phyloP scores from a whole-genome alignment of 1,284 basidiomycete species.

The Ganoderma lingzhi region DNA sequence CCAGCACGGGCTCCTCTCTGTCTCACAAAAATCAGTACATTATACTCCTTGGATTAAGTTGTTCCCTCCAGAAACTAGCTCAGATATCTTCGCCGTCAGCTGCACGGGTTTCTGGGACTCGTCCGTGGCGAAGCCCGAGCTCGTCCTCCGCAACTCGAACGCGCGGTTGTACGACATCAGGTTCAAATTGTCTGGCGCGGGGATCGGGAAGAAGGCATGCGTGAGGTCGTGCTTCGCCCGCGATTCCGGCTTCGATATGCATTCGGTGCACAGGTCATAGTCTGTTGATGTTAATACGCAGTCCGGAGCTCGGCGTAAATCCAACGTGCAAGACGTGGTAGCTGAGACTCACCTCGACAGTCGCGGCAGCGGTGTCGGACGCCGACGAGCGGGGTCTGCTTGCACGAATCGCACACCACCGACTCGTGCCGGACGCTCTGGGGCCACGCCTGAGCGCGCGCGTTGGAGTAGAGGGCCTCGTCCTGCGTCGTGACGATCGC shows the following conservation, averaged over 20 bases:
- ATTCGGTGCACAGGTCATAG: slow-evolving; percentile 77
- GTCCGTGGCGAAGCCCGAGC: background rate
- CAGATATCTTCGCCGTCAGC: slow-evolving; percentile 7
- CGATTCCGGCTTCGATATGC: slow-evolving; percentile 57
- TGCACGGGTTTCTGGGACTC: background rate
- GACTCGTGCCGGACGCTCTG: slow-evolving; percentile 9
- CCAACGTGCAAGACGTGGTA: too few species aligned
- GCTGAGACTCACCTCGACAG: slow-evolving; percentile 51
- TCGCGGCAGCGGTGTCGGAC: slow-evolving; percentile 64
- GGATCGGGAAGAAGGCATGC: slow-evolving; percentile 22
- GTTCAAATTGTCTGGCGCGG: slow-evolving; percentile 18
- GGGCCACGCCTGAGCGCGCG: slow-evolving; percentile 23
- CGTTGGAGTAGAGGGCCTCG: slow-evolving; percentile 31
- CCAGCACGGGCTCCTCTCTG: too few species aligned
- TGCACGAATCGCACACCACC: slow-evolving; percentile 69
- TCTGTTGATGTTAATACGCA: slow-evolving; percentile 43
- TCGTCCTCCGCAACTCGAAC: background rate
- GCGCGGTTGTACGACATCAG: slow-evolving; percentile 5
- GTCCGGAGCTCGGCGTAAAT: background rate
- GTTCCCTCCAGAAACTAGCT: background rate
- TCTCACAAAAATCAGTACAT: background rate
- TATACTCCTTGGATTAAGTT: background rate
- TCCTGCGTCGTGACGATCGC: slow-evolving; percentile 62
- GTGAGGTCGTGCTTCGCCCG: slow-evolving; percentile 21
- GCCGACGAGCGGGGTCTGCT: slow-evolving; percentile 63